These are phyloP conservation scores for Yarrowia osloensis DNA, from an alignment of 805 yeast genomes.

Conservation along the genomic window DNA sequence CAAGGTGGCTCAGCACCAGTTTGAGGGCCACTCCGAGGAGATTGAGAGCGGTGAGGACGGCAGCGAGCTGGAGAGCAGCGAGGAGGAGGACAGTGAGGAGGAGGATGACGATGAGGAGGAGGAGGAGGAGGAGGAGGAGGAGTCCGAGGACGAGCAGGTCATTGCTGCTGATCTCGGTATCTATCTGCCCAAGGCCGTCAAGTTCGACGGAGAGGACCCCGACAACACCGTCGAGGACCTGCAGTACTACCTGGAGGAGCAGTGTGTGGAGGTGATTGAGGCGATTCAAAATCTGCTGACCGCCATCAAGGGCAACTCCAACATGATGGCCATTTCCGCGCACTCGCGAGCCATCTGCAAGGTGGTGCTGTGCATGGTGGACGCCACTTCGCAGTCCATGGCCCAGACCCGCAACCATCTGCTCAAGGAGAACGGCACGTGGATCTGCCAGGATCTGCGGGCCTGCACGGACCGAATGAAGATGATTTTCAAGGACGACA, in stretches of 20 bases:
- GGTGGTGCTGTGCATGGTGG: constrained; percentile 84
- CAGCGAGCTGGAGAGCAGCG: neutral
- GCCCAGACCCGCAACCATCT: constrained; percentile 81
- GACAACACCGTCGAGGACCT: constrained; percentile 86
- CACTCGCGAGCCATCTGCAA: constrained; percentile 74
- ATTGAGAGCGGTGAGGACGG: constrained; percentile 11
- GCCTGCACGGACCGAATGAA: constrained; percentile 87
- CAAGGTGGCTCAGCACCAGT: neutral
- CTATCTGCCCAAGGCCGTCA: constrained; percentile 35
- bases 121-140: constrained; percentile 6
- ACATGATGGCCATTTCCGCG: constrained; percentile 68
- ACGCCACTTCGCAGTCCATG: constrained; percentile 85
- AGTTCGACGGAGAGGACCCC: constrained; percentile 80
- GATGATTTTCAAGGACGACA: constrained; percentile 55
- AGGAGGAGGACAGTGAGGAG: constrained; percentile 20
- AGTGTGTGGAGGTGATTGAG: constrained; percentile 86
- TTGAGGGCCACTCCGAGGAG: neutral
- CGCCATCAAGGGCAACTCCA: constrained; percentile 55
- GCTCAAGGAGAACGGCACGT: constrained; percentile 84
- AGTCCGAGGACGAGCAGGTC: constrained; percentile 28
- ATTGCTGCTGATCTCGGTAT: constrained; percentile 30
- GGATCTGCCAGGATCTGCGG: constrained; percentile 83
- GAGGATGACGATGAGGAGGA: constrained; percentile 1
- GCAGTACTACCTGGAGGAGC: constrained; percentile 84
- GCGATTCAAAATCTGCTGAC: constrained; percentile 78